Conservation (phyloP, 139 green algal species). For the Chlorella sp. region DNA sequence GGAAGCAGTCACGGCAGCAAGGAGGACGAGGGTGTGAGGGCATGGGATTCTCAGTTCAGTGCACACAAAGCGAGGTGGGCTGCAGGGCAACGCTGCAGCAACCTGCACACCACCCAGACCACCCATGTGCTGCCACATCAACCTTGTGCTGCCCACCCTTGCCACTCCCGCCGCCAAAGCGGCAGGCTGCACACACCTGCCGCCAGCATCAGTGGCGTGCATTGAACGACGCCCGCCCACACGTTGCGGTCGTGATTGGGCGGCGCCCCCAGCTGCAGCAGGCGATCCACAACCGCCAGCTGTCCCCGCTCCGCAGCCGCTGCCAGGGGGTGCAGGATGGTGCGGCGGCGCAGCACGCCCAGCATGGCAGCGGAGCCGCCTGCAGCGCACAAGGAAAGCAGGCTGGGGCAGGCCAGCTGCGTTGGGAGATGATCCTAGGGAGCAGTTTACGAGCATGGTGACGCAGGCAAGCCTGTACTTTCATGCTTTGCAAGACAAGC, state of each 20-base stretch:
- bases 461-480: not conserved
- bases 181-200: not conserved
- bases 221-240: conserved; percentile 8
- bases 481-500: not conserved
- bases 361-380: conserved; percentile 19
- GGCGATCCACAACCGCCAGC: conserved; percentile 7
- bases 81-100: not conserved
- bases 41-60: too few species aligned
- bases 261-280: conserved; percentile 18
- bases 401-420: not conserved
- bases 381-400: not conserved
- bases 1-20: not conserved
- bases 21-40: not conserved
- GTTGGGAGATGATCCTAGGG: too few species aligned
- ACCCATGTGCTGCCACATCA: not conserved
- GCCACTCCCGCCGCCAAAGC: not conserved
- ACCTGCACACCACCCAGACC: not conserved
- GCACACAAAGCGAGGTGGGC: not conserved
- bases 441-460: not conserved
- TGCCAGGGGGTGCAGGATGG: conserved; percentile 17
- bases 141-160: not conserved
- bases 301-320: conserved; percentile 10
- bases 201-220: conserved; percentile 26
- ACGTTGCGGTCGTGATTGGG: not conserved
- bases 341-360: not conserved